Base-by-base conservation (phyloP, 305 asterid species). In the Fraxinus dipetala region DNA sequence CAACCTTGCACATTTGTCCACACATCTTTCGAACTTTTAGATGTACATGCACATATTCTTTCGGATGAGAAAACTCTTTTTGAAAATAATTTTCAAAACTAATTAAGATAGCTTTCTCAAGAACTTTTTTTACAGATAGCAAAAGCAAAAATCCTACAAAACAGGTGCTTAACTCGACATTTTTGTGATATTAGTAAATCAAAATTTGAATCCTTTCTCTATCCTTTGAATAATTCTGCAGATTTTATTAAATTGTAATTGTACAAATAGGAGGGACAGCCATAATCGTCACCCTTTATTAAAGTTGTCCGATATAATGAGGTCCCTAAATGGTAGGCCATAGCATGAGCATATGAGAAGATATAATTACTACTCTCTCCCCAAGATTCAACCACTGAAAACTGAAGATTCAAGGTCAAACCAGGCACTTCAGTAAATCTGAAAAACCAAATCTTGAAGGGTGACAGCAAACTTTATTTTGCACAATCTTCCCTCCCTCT, bases 401-500 rank as follows among this genome's bases (percentile, higher is more conserved):
- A 48, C 78, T 63, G 59, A 13, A 70, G 59, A 73, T 72, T 77
- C 72, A 70, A 80, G 77, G 91, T 48, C 84, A 61, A 36, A 26
- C 28, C 31, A 28, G 78, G 90, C 80, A 65, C 81, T 85, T 72
- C 8, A 74, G 85, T 84, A 80, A 76, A 70, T 87, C 82, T 84
- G 61, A 22, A 77, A 69, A 78, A 40, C 70, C 74, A 74, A 79
- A 84, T 34, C 80, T 80, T 76, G 81, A 76, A 48, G 79, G 72
- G 85, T 85, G 90, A 84, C 54, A 77, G 78, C 81, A 59, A 76
- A 85, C 98, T 93, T 93, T 91, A 92, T 79, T 91, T 95, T 93
- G 96, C 84, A 89, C 87, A 89, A 87, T 54, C 24, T 89, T 92
- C 96, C 98, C 93, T 90, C 94, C 90, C 61, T 56, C 84, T 87